Evolutionary conservation across 2,329 filamentous ascomycete species (phyloP), one percentile per base, ranked within the genome.

Genomic region (Fusarium sp.): DNA sequence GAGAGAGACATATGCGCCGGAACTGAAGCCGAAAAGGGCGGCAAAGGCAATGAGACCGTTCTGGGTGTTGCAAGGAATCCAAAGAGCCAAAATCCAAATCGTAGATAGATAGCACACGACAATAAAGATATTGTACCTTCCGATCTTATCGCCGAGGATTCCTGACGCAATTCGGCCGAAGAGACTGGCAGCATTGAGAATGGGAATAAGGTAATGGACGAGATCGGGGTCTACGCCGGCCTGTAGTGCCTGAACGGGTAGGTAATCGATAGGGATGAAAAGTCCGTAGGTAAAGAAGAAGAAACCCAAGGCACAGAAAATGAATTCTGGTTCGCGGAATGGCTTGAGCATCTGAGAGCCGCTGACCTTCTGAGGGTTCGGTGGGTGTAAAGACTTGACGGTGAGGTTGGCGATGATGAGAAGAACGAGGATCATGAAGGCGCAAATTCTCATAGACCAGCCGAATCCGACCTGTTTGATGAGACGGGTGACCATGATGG

Each of bases 81-180:
- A 83, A 24, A 89, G 75, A 24, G 74, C 80, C 7, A 83, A 72
- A 11, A 77, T 75, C 63, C 76, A 70, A 14, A 81, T 36, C 6
- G 63, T 73, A 4, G 84, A 79, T 24, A 83, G 61, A 28, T 77
- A 77, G 32, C 81, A 82, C 47, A 85, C 81, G 11, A 83, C 69
- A 21, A 85, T 79, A 46, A 82, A 80, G 26, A 78, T 72, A 63
- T 82, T 82, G 73, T 77, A 82, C 8, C 74, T 73, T 12, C 80
- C 80, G 8, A 79, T 51, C 40, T 52, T 68, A 68, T 82, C 81
- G 5, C 76, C 76, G 11, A 77, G 42, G 28, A 78, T 46, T 5
- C 78, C 78, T 0, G 78, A 71, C 10, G 73, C 52, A 3, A 80
- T 42, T 15, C 79, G 77, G 1, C 79, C 80, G 39, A 81, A 77